A percentile compares a stretch with the other conserved stretches of the same genome.
These are phyloP conservation scores for Mycotypha africana DNA, from an alignment of 371 early-diverging fungal genomes.

Conservation along the genomic window DNA sequence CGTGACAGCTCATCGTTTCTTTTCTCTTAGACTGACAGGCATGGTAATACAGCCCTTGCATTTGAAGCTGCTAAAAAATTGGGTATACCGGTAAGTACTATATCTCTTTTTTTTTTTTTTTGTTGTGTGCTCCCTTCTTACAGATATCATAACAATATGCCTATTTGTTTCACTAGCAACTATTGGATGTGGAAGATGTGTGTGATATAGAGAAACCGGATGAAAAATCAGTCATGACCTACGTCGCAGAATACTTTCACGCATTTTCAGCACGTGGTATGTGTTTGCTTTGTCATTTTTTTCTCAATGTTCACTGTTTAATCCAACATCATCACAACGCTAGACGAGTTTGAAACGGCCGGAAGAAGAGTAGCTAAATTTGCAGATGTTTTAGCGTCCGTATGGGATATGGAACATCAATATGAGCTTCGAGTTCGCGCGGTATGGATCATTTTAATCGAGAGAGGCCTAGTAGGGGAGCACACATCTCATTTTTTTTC, in stretches of 20 bases:
- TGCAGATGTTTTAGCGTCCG: slow-evolving; percentile 79
- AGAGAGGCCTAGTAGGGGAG: no score
- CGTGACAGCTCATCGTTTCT: no score
- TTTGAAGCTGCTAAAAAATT: slow-evolving; percentile 91
- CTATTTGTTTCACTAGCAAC: slow-evolving; percentile 33
- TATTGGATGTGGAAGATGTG: slow-evolving; percentile 95
- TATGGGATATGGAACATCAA: slow-evolving; percentile 87
- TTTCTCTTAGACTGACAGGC: slow-evolving; percentile 46
- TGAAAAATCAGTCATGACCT: slow-evolving; percentile 97
- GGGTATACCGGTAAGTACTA: slow-evolving; percentile 68
- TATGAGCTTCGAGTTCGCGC: slow-evolving; percentile 77
- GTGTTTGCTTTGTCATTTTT: no score
- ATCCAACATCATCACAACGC: no score
- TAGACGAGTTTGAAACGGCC: slow-evolving; percentile 81
- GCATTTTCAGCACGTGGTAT: slow-evolving; percentile 84
- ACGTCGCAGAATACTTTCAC: slow-evolving; percentile 98
- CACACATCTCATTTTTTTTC: not conserved
- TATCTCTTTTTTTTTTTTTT: no score
- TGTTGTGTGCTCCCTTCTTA: no score
- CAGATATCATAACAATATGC: not conserved
- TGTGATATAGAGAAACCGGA: slow-evolving; percentile 94
- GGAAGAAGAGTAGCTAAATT: slow-evolving; percentile 91
- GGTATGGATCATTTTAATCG: slow-evolving; percentile 15
- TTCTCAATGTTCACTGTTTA: no score
- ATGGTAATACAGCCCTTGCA: slow-evolving; percentile 90